Percentiles rank a stretch among this genome's conserved stretches.
phyloP scores from a whole-genome alignment of 345 rosid genomes.

The Garcia nutans region DNA sequence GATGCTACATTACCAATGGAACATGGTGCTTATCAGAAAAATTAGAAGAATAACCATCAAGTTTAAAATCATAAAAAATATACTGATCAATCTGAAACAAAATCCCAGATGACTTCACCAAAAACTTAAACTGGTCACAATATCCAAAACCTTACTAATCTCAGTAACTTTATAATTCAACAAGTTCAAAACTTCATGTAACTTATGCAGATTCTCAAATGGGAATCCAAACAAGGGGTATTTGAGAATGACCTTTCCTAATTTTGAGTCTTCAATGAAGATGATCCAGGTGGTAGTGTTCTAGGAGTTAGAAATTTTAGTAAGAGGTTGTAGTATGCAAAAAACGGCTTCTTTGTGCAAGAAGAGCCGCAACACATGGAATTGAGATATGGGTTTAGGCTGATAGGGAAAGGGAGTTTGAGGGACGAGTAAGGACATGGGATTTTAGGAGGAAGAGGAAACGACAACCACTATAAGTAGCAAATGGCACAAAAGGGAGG shows the following conservation, averaged over 20 bases:
- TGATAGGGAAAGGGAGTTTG: too few species aligned
- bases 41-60: too few species aligned
- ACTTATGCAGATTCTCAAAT: not conserved
- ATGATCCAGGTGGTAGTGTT: constrained; percentile 18
- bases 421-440: too few species aligned
- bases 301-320: too few species aligned
- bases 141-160: too few species aligned
- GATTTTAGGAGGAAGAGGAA: too few species aligned
- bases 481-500: too few species aligned
- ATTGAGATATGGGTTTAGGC: too few species aligned
- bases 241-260: constrained; percentile 7
- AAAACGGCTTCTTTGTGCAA: not conserved
- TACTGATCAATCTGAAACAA: constrained; percentile 22
- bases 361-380: too few species aligned
- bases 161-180: constrained; percentile 20
- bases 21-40: too few species aligned
- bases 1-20: constrained; percentile 2
- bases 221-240: constrained; percentile 8
- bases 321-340: constrained; percentile 10
- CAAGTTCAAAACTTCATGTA: constrained; percentile 19
- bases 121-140: too few species aligned
- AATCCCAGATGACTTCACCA: constrained; percentile 20
- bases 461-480: too few species aligned
- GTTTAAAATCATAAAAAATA: not conserved
- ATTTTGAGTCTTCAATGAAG: constrained; percentile 14